Evolutionary conservation across 805 yeast genomes (phyloP).

Genomic region (Barnettozyma sucrosica): DNA sequence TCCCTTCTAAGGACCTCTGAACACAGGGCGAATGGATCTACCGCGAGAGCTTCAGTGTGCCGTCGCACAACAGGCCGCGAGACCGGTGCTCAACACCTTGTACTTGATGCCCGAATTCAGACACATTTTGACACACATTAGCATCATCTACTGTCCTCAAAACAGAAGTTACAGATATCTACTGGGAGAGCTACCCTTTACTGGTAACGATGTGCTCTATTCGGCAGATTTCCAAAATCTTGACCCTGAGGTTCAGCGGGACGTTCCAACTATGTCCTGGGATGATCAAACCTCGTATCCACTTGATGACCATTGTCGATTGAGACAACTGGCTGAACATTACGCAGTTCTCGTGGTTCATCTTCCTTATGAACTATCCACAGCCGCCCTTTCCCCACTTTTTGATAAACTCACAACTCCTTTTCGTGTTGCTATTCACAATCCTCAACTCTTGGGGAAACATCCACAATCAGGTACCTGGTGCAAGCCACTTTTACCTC

Average conservation of each 20-base stretch:
- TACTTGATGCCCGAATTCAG: neutral
- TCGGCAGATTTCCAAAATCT: neutral
- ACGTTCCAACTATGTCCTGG: neutral
- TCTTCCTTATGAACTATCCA: neutral
- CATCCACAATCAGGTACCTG: neutral
- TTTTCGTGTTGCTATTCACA: neutral
- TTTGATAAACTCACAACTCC: neutral
- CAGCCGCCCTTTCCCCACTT: neutral
- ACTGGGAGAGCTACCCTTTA: neutral
- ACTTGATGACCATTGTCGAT: neutral
- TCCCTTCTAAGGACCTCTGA: neutral
- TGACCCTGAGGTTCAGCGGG: neutral
- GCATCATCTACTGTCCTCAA: neutral
- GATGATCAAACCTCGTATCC: neutral
- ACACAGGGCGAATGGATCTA: neutral
- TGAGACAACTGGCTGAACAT: neutral
- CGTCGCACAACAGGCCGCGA: neutral
- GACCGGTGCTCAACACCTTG: neutral
- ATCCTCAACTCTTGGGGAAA: neutral
- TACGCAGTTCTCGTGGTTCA: neutral
- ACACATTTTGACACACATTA: neutral
- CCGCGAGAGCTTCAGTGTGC: neutral
- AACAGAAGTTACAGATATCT: neutral
- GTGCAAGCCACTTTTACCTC: neutral
- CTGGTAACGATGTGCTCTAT: neutral